Base-by-base conservation (phyloP, 1,284 basidiomycete species). In the Gymnopus androsaceus region DNA sequence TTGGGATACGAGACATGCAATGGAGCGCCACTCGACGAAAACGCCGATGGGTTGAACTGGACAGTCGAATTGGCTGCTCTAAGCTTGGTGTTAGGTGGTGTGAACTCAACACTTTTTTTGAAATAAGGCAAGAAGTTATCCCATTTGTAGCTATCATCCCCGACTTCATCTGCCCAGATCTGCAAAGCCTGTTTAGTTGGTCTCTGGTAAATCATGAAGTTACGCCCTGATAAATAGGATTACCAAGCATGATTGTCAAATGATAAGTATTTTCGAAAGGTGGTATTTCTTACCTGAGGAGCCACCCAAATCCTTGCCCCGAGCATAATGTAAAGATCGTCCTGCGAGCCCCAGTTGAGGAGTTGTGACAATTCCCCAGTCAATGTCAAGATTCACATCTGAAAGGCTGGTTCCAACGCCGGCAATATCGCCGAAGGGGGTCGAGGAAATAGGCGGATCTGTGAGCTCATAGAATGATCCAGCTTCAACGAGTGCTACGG, bases 291-390 rank as follows among this genome's bases (percentile, higher is more conserved):
- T 60, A 12, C 61, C 59, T 33, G 59, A 63, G 30, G 57, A 61
- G 8, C 66, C 66, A 3, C 65, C 66, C 3, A 66, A 56, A 21
- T 63, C 57, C 9, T 47, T 56, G 25, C 58, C 65, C 37, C 64
- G 49, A 1, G 63, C 53, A 53, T 61, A 65, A 1, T 57, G 15
- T 19, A 59, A 19, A 34, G 54, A 25, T 15, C 59, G n/a, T 50
- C 11, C 56, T 57, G 30, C 56, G 55, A 19, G 64, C n/a, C 36
- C 4, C 60, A 25, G 15, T 37, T 66, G 64, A 23, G 63, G 54
- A 8, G 45, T 51, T 2, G 58, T 6, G 49, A 46, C 3, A 57
- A 14, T 14, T 55, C 59, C 27, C 55, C 27, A 8, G 15, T 30
- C 9, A 27, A n/a, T 7, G 15, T 4, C 27, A 25, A 14, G 31